These are phyloP conservation scores for Mortierella sp. DNA, from an alignment of 371 early-diverging fungal genomes.

Conservation along the genomic window DNA sequence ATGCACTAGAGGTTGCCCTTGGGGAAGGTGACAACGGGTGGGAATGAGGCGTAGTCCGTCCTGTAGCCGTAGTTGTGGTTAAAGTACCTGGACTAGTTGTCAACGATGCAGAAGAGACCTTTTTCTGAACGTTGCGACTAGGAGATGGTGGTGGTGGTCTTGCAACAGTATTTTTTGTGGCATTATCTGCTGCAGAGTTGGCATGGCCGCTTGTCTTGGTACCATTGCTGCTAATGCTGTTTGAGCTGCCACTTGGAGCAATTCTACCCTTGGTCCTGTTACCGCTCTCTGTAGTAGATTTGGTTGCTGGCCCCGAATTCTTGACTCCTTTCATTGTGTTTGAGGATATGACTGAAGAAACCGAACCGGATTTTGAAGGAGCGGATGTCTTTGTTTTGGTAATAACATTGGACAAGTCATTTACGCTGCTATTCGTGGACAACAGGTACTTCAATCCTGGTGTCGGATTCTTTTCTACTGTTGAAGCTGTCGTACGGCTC, in stretches of 20 bases:
- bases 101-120: neutral
- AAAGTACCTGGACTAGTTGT: neutral
- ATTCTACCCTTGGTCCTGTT: neutral
- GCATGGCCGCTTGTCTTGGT: neutral
- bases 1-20: constrained; percentile 4
- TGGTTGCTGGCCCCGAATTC: neutral
- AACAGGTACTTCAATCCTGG: constrained; percentile 12
- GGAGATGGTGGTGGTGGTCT: neutral
- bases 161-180: neutral
- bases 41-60: constrained; percentile 6
- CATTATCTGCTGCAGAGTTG: neutral
- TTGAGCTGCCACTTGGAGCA: neutral
- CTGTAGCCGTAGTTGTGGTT: neutral
- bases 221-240: neutral
- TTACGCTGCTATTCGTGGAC: neutral
- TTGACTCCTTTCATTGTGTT: neutral
- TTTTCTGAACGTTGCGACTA: neutral
- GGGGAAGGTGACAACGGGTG: constrained; percentile 7
- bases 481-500: constrained; percentile 15
- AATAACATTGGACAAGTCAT: constrained; percentile 12
- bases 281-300: neutral
- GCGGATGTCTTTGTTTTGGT: constrained; percentile 16
- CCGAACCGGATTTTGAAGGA: neutral
- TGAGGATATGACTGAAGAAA: neutral
- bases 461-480: constrained; percentile 13